Evolutionary conservation across 2,329 filamentous ascomycete species (phyloP), one percentile per base, ranked within the genome.

Genomic region (Calonectria ilicicola): DNA sequence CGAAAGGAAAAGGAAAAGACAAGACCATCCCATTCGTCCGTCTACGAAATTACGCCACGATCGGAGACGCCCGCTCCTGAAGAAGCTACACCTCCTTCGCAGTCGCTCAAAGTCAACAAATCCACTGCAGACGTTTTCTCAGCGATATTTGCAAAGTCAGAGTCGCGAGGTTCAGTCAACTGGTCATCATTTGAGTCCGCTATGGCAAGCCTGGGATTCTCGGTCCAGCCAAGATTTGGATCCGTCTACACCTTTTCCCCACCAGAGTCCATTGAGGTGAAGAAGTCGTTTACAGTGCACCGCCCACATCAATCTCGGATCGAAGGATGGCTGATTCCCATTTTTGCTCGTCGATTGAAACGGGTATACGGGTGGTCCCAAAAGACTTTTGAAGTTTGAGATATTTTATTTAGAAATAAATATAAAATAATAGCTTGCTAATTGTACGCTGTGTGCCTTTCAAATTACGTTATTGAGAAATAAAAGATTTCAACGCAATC

Each of bases 1-100:
- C 82, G 83, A 27, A 82, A 76, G 26, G 70, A 84, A 47, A 89
- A 88, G 71, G 81, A 85, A 51, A 89, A 87, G 79, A 87, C 86
- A 0, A 84, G 86, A 0, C 84, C 82, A 4, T 69, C 77, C 0
- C 76, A 84, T 29, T 81, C 83, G 1, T 85, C 83, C 0, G 65
- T 78, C 0, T 84, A 83, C 60, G 81, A 83, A 1, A 81, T 84
- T 58, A 68, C 73, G 7, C 72, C 79, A 5, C 32, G 60, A 0
- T 7, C 40, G 0, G 44, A 75, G 3, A 46, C 65, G 6, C 0
- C 21, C 1, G 42, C 65, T 6, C 0, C 23, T 2, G 72, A 78
- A 3, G 38, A 69, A 3, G 6, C 35, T 0, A n/a, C 49, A 0
- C 26, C 74, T 2, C 44, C 73, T 3, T 2, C 69, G 0, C 67